Evolutionary conservation across 192 early-diverging fungal species (phyloP).

Genomic region (Cladochytrium replicatum): DNA sequence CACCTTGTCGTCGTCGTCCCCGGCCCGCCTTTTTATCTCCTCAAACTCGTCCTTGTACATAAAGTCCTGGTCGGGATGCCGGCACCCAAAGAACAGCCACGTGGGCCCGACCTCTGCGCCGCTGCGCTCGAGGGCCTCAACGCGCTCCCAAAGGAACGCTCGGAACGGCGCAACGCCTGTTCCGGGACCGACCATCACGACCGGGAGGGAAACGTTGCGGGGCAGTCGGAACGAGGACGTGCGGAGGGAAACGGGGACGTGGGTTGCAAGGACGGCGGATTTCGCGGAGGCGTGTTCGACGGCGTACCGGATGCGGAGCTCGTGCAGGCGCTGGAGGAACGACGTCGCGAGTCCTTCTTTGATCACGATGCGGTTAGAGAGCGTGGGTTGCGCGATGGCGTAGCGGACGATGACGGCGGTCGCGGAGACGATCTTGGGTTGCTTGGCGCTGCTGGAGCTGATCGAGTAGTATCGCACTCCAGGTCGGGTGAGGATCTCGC

Average conservation of each 20-base stretch:
- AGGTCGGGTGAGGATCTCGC: constrained; percentile 66
- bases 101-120: constrained; percentile 84
- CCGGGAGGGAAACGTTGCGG: constrained; percentile 57
- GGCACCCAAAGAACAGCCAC: constrained; percentile 90
- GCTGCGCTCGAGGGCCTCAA: no score
- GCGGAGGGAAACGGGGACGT: constrained; percentile 81
- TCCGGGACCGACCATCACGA: constrained; percentile 98
- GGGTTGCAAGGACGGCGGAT: constrained; percentile 28
- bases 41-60: constrained; percentile 85
- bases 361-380: constrained; percentile 12
- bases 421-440: constrained; percentile 62
- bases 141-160: constrained; percentile 88
- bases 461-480: constrained; percentile 94
- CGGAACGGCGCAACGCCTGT: constrained; percentile 98
- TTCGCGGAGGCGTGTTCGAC: no score
- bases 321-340: constrained; percentile 67
- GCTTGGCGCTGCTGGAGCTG: constrained; percentile 74
- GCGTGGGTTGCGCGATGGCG: constrained; percentile 27
- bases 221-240: constrained; percentile 86
- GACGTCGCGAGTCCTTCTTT: constrained; percentile 79
- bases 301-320: no score
- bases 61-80: constrained; percentile 77
- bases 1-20: no score
- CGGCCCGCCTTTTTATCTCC: constrained; percentile 31
- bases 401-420: constrained; percentile 88